Conservation (phyloP, 768 basidiomycete genomes). For the Leccinum ochraceum region DNA sequence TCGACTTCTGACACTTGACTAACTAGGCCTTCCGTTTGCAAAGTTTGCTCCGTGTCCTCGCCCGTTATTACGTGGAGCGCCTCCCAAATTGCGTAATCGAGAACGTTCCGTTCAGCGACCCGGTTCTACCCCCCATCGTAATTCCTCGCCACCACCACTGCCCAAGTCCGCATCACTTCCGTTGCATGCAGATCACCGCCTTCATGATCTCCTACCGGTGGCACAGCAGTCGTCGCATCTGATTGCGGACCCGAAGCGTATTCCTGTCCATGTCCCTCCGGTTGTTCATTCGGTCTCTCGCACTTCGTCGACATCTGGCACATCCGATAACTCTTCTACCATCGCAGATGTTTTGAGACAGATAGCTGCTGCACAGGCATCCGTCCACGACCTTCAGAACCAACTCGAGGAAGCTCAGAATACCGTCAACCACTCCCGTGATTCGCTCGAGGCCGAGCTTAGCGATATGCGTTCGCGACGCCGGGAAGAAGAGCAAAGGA, state of each 20-base stretch:
- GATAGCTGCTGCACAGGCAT: conserved; percentile 60
- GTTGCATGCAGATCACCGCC: conserved; percentile 56
- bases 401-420: conserved; percentile 67
- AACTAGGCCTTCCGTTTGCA: conserved; percentile 53
- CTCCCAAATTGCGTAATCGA: conserved; percentile 59
- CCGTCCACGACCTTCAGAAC: conserved; percentile 64
- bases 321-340: conserved; percentile 63
- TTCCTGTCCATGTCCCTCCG: conserved; percentile 31
- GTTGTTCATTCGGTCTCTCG: conserved; percentile 26
- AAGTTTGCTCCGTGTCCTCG: conserved; percentile 48
- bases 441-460: conserved; percentile 70
- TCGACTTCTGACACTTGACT: conserved; percentile 13
- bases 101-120: conserved; percentile 52
- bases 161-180: conserved; percentile 82
- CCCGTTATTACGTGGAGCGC: conserved; percentile 45
- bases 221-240: conserved; percentile 24
- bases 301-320: conserved; percentile 21
- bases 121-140: conserved; percentile 46
- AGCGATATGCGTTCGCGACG: conserved; percentile 72
- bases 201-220: conserved; percentile 29
- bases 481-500: conserved; percentile 78
- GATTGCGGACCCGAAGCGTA: conserved; percentile 28
- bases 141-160: conserved; percentile 78
- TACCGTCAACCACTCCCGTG: conserved; percentile 57
- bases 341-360: conserved; percentile 77